Evolutionary conservation across 768 basidiomycete genomes (phyloP).

Genomic region (Pholiota microspora): DNA sequence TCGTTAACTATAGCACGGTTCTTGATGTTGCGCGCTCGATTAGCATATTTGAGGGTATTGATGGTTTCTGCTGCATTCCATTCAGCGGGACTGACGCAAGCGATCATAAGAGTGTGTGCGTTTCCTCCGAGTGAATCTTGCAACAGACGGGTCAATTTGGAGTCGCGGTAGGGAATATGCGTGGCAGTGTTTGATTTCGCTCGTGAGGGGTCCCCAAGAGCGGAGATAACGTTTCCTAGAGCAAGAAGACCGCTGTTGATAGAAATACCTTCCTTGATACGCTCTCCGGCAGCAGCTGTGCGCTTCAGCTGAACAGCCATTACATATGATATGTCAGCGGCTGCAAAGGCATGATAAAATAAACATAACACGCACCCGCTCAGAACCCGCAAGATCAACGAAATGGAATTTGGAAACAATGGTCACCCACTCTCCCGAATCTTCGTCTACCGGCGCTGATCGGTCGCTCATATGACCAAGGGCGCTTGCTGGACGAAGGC

Average conservation of each 20-base stretch:
- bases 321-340: slow-evolving; percentile 17
- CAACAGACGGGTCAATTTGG: slow-evolving; percentile 92
- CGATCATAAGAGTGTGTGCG: slow-evolving; percentile 98
- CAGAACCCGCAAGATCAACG: slow-evolving; percentile 96
- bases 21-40: slow-evolving; percentile 96
- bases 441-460: slow-evolving; percentile 47
- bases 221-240: slow-evolving; percentile 97
- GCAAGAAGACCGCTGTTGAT: slow-evolving; percentile 97
- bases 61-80: slow-evolving; percentile 94
- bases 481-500: slow-evolving; percentile 74
- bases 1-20: slow-evolving; percentile 91
- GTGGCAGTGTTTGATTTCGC: slow-evolving; percentile 81
- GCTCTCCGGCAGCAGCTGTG: slow-evolving; percentile 92
- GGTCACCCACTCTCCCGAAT: slow-evolving; percentile 81
- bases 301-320: slow-evolving; percentile 71
- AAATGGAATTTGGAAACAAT: slow-evolving; percentile 97
- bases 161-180: slow-evolving; percentile 97
- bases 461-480: slow-evolving; percentile 68
- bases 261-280: slow-evolving; percentile 98
- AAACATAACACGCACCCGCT: slow-evolving; percentile 60
- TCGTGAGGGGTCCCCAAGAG: slow-evolving; percentile 89
- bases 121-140: slow-evolving; percentile 98
- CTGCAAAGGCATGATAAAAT: not conserved
- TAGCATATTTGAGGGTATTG: slow-evolving; percentile 95
- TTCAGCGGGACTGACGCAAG: slow-evolving; percentile 94